A percentile compares a stretch with the other conserved stretches of the same genome.
phyloP scores from a whole-genome alignment of 768 basidiomycete genomes.

The Russula olivacea region DNA sequence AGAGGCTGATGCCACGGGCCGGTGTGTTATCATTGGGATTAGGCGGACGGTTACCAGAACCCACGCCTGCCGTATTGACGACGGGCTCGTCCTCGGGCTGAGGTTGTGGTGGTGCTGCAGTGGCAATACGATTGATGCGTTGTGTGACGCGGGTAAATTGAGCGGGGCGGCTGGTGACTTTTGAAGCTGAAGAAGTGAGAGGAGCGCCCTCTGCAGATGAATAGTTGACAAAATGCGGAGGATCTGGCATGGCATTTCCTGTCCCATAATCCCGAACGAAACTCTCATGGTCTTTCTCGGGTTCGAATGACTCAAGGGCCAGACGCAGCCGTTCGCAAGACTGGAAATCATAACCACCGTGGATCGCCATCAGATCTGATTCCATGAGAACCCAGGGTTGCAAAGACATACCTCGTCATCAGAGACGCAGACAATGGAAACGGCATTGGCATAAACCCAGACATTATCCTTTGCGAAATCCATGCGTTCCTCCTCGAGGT shows the following conservation, averaged over 20 bases:
- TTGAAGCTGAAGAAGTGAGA: slow-evolving; percentile 51
- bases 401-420: slow-evolving; percentile 78
- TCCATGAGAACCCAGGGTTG: not conserved
- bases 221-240: slow-evolving; percentile 83
- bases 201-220: slow-evolving; percentile 48
- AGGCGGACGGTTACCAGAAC: slow-evolving; percentile 50
- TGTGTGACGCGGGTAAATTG: slow-evolving; percentile 44
- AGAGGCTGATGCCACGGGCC: slow-evolving; percentile 32
- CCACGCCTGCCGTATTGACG: slow-evolving; percentile 63
- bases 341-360: slow-evolving; percentile 36
- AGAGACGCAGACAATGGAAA: slow-evolving; percentile 91
- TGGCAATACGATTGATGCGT: slow-evolving; percentile 29
- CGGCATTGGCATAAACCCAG: slow-evolving; percentile 94
- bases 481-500: slow-evolving; percentile 91
- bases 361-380: slow-evolving; percentile 5
- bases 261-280: slow-evolving; percentile 90
- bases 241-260: slow-evolving; percentile 80
- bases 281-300: slow-evolving; percentile 79
- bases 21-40: slow-evolving; percentile 33
- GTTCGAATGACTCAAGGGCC: slow-evolving; percentile 83
- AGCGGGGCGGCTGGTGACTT: slow-evolving; percentile 52
- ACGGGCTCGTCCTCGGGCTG: slow-evolving; percentile 40
- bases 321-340: slow-evolving; percentile 87
- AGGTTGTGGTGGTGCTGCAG: slow-evolving; percentile 32
- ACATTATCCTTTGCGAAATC: slow-evolving; percentile 93